Conservation (phyloP, 805 yeast species). For the Suhomyces tanzawaensis region DNA sequence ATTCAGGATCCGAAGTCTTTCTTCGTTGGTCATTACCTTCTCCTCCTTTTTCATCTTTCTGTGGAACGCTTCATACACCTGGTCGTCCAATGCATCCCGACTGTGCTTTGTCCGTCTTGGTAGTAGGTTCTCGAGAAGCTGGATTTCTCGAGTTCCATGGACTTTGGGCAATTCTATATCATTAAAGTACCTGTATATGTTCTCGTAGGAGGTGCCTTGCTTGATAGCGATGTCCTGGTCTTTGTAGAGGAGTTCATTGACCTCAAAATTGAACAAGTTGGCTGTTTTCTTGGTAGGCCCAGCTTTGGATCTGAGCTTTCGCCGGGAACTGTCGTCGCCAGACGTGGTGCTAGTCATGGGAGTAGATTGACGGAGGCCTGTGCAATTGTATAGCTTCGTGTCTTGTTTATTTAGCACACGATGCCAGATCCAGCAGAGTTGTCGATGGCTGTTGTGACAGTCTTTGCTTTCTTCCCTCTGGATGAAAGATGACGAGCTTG, state of each 20-base stretch:
- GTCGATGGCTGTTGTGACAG: too few relatives aligned
- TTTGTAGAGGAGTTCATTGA: slow-evolving; percentile 24
- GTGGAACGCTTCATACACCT: slow-evolving; percentile 47
- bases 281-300: slow-evolving; percentile 8
- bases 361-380: too few relatives aligned
- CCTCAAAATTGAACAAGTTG: slow-evolving; percentile 35
- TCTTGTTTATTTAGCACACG: too few relatives aligned
- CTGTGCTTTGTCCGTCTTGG: slow-evolving; percentile 21
- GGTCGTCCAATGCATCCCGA: slow-evolving; percentile 46
- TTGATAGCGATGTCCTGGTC: slow-evolving; percentile 19
- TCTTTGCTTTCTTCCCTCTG: too few relatives aligned
- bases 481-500: too few relatives aligned
- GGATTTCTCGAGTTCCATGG: background rate
- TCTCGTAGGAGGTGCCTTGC: slow-evolving; percentile 5
- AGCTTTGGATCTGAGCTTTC: slow-evolving; percentile 33
- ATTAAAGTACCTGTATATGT: slow-evolving; percentile 13
- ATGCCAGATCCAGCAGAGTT: too few relatives aligned
- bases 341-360: too few relatives aligned
- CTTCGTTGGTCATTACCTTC: slow-evolving; percentile 53
- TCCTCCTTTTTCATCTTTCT: slow-evolving; percentile 64
- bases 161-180: slow-evolving; percentile 12
- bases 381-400: too few relatives aligned
- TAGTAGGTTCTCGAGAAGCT: slow-evolving; percentile 7
- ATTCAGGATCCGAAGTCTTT: slow-evolving; percentile 47
- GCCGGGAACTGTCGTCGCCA: too few relatives aligned